Conservation (phyloP, 169 alveolate genomes). For the Plasmodium malariae region DNA sequence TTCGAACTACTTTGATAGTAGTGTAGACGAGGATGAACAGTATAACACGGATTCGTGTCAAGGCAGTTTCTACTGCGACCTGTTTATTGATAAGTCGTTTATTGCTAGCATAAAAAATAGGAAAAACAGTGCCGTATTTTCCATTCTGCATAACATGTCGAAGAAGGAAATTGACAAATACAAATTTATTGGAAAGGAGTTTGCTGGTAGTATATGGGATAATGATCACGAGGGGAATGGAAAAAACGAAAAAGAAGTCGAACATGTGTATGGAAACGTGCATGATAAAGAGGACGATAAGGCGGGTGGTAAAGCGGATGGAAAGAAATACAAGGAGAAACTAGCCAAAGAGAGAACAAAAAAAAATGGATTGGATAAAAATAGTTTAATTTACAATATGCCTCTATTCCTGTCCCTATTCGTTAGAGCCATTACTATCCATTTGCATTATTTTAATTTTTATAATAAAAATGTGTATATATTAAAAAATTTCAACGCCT, state of each 20-base stretch:
- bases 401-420: slow-evolving; percentile 43
- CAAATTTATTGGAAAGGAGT: not conserved
- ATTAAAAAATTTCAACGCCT: slow-evolving; percentile 24
- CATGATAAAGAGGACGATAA: not conserved
- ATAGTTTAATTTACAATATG: slow-evolving; percentile 15
- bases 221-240: not conserved
- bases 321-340: not conserved
- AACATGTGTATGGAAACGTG: not conserved
- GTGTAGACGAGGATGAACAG: not conserved
- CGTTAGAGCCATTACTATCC: slow-evolving; percentile 16
- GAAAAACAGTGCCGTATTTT: slow-evolving; percentile 4
- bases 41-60: not conserved
- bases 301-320: not conserved
- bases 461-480: slow-evolving; percentile 12
- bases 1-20: not conserved
- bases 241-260: not conserved
- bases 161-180: slow-evolving; percentile 9
- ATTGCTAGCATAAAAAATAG: slow-evolving; percentile 15
- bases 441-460: slow-evolving; percentile 42
- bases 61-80: slow-evolving; percentile 8
- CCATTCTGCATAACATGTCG: not conserved
- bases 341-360: not conserved
- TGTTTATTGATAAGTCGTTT: slow-evolving; percentile 5
- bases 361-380: not conserved
- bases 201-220: not conserved